Evolutionary conservation across 495 filamentous ascomycete species (phyloP).

Genomic region (Bombardia bombarda): DNA sequence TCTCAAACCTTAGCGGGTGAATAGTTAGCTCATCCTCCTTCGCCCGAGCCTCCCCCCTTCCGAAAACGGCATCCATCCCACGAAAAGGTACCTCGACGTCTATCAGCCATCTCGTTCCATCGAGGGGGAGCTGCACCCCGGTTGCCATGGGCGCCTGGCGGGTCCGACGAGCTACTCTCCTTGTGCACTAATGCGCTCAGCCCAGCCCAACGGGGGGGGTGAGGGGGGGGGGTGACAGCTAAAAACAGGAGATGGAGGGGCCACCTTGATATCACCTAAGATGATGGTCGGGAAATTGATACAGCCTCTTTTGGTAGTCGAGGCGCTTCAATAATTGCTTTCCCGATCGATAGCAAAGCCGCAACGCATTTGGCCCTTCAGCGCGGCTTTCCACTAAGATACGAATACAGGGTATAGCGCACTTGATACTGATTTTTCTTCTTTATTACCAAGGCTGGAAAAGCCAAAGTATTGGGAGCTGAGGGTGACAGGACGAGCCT

Average conservation of each 20-base stretch:
- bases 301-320: conserved; percentile 7
- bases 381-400: too few species aligned
- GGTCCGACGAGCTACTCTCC: conserved; percentile 11
- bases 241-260: conserved; percentile 16
- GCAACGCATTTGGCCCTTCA: too few species aligned
- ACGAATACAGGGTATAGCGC: too few species aligned
- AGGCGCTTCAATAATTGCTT: conserved; percentile 1
- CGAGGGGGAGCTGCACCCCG: not conserved
- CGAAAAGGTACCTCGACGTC: not conserved
- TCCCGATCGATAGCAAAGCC: too few species aligned
- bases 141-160: conserved; percentile 9
- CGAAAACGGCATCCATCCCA: conserved; percentile 2
- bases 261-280: conserved; percentile 11
- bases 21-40: not conserved
- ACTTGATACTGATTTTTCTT: too few species aligned
- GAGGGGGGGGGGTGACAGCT: too few species aligned
- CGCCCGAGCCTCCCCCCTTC: conserved; percentile 1
- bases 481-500: too few species aligned
- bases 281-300: conserved; percentile 21
- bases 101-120: not conserved
- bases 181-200: conserved; percentile 20
- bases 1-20: not conserved
- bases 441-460: too few species aligned
- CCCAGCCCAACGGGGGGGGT: conserved; percentile 28
- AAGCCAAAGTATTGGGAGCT: too few species aligned